Evolutionary conservation across 345 rosid species (phyloP), one percentile per base, ranked within the genome.

Genomic region (Eucalyptus marginata): DNA sequence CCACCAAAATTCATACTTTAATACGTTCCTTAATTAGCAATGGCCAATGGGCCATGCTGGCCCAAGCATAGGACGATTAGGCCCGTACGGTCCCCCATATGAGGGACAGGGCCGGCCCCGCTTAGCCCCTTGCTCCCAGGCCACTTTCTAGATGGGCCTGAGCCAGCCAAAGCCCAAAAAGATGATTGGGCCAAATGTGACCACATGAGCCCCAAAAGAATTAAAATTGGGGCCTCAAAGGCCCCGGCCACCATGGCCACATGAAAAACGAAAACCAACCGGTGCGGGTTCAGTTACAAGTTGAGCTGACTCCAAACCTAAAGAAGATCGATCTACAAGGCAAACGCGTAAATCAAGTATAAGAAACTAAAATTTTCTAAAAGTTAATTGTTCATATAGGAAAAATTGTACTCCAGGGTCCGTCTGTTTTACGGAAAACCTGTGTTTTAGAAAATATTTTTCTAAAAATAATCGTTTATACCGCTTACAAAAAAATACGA

Each of bases 371-470:
- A n/a, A 14, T n/a, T 64, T 64, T 66, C 40, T 64, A 64, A 8
- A n/a, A n/a, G 40, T 7, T 14, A 64, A 13, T n/a, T 66, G 76
- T 66, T 15, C 40, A 4, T 1, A n/a, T 4, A 16, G 36, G 76
- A 66, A 31, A 31, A n/a, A n/a, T n/a, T 15, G 10, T 62, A 62
- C 7, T 18, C 24, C 1, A 17, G 10, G 40, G 10, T 20, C 8
- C 24, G 8, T 16, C 6, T 52, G 22, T 2, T 52, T 6, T 1
- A 3, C 0, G 7, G 22, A 17, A 52, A 52, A 16, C 58, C 0
- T 8, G 2, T 1, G 4, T 18, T 52, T 18, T 52, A 8, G 2
- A 52, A 52, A 52, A 52, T 6, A 52, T 52, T 7, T 52, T 52
- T 8, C 24, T 52, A 17, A 18, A 52, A 52, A 52, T 6, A 17